A percentile compares a stretch with the other conserved stretches of the same genome.
Evolutionary conservation across 2,329 filamentous ascomycete species (phyloP).

Genomic region (Ophiostoma sp.): DNA sequence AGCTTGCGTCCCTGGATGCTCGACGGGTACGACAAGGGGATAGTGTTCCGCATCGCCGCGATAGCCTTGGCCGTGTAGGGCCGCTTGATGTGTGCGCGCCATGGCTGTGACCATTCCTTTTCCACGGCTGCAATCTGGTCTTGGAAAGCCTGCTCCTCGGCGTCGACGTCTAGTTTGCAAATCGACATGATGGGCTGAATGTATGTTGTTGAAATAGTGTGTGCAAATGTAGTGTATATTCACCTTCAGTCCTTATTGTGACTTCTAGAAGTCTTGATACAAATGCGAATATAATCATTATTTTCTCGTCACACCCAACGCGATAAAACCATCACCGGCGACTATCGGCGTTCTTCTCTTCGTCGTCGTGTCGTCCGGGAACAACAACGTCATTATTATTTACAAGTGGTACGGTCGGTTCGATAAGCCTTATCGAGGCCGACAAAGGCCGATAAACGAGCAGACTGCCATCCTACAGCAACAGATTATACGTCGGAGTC

Average conservation of each 20-base stretch:
- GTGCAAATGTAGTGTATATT: not conserved
- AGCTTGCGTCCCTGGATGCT: conserved; percentile 35
- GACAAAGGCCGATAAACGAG: not conserved
- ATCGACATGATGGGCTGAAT: conserved; percentile 24
- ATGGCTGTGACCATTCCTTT: conserved; percentile 33
- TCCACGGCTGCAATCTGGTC: conserved; percentile 35
- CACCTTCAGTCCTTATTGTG: not conserved
- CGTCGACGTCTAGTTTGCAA: conserved; percentile 27
- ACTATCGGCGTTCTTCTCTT: not conserved
- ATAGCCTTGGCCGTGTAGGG: conserved; percentile 35
- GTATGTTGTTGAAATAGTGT: not conserved
- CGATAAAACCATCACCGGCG: not conserved
- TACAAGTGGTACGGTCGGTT: not conserved
- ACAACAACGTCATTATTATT: not conserved
- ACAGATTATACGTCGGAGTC: not conserved
- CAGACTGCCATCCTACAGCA: not conserved
- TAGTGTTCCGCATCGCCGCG: conserved; percentile 33
- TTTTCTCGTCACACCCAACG: not conserved
- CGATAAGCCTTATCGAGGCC: conserved; percentile 5
- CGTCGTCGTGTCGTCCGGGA: not conserved
- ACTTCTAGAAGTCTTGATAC: not conserved
- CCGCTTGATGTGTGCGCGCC: conserved; percentile 32
- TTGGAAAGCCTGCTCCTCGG: conserved; percentile 34
- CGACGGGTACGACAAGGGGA: conserved; percentile 32
- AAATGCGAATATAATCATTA: not conserved